Evolutionary conservation across 2,329 filamentous ascomycete genomes (phyloP), one percentile per base, ranked within the genome.

Genomic region (Phyllosticta citribraziliensis): DNA sequence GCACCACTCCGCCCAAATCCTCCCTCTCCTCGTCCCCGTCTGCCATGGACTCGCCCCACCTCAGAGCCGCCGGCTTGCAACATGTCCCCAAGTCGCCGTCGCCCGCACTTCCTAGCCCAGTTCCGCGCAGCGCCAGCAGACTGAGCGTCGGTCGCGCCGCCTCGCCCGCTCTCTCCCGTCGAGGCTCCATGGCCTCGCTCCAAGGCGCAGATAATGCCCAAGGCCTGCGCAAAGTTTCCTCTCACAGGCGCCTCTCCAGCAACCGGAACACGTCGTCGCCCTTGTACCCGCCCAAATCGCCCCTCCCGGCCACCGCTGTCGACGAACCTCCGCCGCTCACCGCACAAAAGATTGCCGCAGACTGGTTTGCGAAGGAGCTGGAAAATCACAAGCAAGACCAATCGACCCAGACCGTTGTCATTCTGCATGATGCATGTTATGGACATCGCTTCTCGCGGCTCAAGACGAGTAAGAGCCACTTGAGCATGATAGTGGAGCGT

Each of bases 401-500:
- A 11, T 65, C 70, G 6, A 72, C 81, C 2, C 79, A 91, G 63
- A 91, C 91, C 0, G 76, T 95, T 4, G 91, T 97, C 55, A 82
- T 99, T 30, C 78, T 99, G 1, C 91, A 97, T 68, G 94, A 99
- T 76, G 87, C 88, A 58, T 96, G 93, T 74, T 99, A 97, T 72
- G 92, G 93, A 24, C 94, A 99, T 75, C 87, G 91, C 22, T 99
- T 86, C 73, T 90, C 92, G 11, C 83, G 94, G 53, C 91, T 91
- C 3, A 87, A 88, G 67, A 88, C 91, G 0, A 87, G 85, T 22
- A 88, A 88, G 68, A 81, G 78, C 53, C 82, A 83, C 17, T 80
- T 97, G 1, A 84, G 79, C 68, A 88, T 86, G 61, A 96, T 99
- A 65, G 92, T 99, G 56, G 94, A 99, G 75, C 83, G 94, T 11